These are phyloP conservation scores for Ambrosia trifida DNA, from an alignment of 129 eudicot genomes.

Conservation along the genomic window DNA sequence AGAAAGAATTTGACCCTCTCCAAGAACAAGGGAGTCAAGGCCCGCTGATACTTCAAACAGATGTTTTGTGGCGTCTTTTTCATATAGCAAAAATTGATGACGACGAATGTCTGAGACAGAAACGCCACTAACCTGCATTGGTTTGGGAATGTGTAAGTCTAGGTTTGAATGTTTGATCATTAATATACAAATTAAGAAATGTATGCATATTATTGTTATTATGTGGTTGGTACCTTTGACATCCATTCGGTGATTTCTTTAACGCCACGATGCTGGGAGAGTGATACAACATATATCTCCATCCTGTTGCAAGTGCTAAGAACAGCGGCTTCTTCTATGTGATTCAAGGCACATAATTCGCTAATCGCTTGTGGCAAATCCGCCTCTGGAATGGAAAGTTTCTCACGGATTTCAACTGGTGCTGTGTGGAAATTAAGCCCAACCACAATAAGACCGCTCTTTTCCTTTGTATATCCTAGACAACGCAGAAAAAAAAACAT, in stretches of 20 bases:
- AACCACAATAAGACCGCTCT: slow-evolving; percentile 66
- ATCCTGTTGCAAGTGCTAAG: slow-evolving; percentile 88
- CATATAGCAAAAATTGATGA: slow-evolving; percentile 67
- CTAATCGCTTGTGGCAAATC: slow-evolving; percentile 70
- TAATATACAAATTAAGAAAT: neutral
- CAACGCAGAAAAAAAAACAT: slow-evolving; percentile 8
- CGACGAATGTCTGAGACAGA: slow-evolving; percentile 58
- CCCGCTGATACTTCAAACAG: slow-evolving; percentile 89
- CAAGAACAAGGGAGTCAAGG: slow-evolving; percentile 77
- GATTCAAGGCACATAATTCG: slow-evolving; percentile 73
- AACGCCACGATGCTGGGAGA: slow-evolving; percentile 82
- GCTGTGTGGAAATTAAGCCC: slow-evolving; percentile 84
- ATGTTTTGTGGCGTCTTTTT: slow-evolving; percentile 69
- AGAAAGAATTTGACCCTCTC: slow-evolving; percentile 94
- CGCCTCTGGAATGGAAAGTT: slow-evolving; percentile 83
- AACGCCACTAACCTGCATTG: slow-evolving; percentile 65
- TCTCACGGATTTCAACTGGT: slow-evolving; percentile 87
- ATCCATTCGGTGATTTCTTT: slow-evolving; percentile 94
- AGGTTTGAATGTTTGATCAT: neutral
- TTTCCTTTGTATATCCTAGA: slow-evolving; percentile 87
- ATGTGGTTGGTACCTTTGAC: slow-evolving; percentile 65
- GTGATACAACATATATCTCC: slow-evolving; percentile 85
- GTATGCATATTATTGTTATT: neutral
- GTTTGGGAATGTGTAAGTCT: slow-evolving; percentile 1
- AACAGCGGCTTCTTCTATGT: slow-evolving; percentile 89